These are phyloP conservation scores for Limnanthes douglasii DNA, from an alignment of 345 rosid genomes.

Conservation along the genomic window DNA sequence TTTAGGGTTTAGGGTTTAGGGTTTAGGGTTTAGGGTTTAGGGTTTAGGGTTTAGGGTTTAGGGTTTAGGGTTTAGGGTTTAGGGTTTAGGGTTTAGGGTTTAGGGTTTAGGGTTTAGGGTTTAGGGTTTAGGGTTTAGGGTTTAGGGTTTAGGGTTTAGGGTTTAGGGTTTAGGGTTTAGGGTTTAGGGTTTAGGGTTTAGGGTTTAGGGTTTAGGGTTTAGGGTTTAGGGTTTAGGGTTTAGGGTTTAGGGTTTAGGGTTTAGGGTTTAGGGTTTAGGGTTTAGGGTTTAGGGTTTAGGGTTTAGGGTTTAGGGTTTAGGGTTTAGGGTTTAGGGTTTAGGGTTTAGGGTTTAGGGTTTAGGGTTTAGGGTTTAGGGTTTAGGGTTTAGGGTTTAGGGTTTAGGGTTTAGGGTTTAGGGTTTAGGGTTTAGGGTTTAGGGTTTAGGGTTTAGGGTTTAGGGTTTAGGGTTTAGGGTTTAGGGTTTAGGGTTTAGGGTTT, in stretches of 20 bases:
- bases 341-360: neutral
- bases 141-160: conserved; percentile 4
- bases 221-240: conserved; percentile 1
- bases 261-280: neutral
- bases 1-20: too few relatives aligned
- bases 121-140: conserved; percentile 2
- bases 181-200: conserved; percentile 3
- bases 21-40: conserved; percentile 2
- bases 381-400: neutral
- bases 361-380: neutral
- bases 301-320: neutral
- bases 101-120: too few relatives aligned
- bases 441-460: neutral
- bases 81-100: conserved; percentile 1
- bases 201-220: conserved; percentile 3
- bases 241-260: neutral
- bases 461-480: conserved; percentile 1
- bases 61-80: conserved; percentile 4
- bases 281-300: neutral
- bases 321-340: neutral
- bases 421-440: neutral
- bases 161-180: conserved; percentile 3
- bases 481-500: conserved; percentile 3
- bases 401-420: neutral
- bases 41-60: conserved; percentile 4